Evolutionary conservation across 495 filamentous ascomycete species (phyloP).

Genomic region (Gamarada debralockiae): DNA sequence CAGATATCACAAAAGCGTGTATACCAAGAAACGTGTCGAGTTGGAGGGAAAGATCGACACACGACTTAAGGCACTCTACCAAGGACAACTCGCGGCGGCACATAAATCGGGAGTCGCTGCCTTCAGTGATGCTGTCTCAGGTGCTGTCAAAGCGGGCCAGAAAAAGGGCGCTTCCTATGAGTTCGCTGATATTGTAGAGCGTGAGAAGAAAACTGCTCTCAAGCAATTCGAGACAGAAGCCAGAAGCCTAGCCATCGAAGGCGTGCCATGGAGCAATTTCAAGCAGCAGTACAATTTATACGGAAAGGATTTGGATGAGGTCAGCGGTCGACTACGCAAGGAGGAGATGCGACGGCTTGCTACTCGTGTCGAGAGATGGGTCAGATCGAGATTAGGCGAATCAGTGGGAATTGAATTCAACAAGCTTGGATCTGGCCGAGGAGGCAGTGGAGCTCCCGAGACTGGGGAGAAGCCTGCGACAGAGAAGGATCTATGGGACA

Average conservation of each 20-base stretch:
- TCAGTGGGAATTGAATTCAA: slow-evolving; percentile 93
- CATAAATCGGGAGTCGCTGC: slow-evolving; percentile 85
- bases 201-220: slow-evolving; percentile 72
- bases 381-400: slow-evolving; percentile 79
- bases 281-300: slow-evolving; percentile 49
- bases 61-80: slow-evolving; percentile 81
- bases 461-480: slow-evolving; percentile 50
- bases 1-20: slow-evolving; percentile 94
- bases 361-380: slow-evolving; percentile 86
- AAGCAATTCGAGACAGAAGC: slow-evolving; percentile 76
- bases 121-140: slow-evolving; percentile 80
- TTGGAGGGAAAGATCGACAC: slow-evolving; percentile 81
- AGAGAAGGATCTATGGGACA: slow-evolving; percentile 92
- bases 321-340: slow-evolving; percentile 73
- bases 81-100: slow-evolving; percentile 77
- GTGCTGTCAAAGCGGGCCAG: slow-evolving; percentile 78
- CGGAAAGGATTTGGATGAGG: slow-evolving; percentile 81
- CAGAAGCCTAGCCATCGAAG: slow-evolving; percentile 65
- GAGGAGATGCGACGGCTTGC: slow-evolving; percentile 96
- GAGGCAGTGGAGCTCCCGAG: slow-evolving; percentile 74
- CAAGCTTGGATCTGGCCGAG: slow-evolving; percentile 81
- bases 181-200: slow-evolving; percentile 88
- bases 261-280: slow-evolving; percentile 76
- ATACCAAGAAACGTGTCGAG: slow-evolving; percentile 76
- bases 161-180: slow-evolving; percentile 87